Evolutionary conservation across 345 rosid species (phyloP), one percentile per base, ranked within the genome.

Genomic region (Anacardium occidentale): DNA sequence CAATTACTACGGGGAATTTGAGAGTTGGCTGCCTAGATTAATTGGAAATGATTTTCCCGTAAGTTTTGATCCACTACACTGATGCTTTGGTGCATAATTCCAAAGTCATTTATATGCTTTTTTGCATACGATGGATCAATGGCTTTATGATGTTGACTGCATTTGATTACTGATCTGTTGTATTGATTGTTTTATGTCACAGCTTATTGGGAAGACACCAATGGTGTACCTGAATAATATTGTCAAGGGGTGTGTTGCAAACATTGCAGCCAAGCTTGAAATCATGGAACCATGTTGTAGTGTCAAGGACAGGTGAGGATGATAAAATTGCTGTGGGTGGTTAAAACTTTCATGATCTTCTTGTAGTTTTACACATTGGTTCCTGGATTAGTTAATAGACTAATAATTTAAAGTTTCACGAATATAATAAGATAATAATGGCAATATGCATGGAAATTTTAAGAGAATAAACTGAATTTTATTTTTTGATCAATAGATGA

Each of bases 191-290:
- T 75, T 10, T 63, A 47, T 70, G 74, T 65, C 44, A 44, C 87
- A 92, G 97, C 89, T 92, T 40, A 92, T 89, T 74, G 97, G 98
- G 57, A 94, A 87, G 67, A 92, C 97, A 29, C 98, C 97, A 10
- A 89, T 94, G 97, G 95, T 94, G 34, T 94, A 90, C 78, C 87
- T 94, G 81, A 92, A 94, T 79, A 90, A 85, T 24, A 80, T 92
- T 34, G 85, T 90, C 20, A 93, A 90, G 42, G 97, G 95, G 24
- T 90, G 89, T 62, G 92, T 80, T 0, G 95, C 97, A 2, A 88
- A 77, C 7, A 76, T 94, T 68, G 97, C 97, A 50, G 97, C 94
- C 69, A 94, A 94, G 81, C 97, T 94, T 45, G 98, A 94, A 81
- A 87, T 78, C 73, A 84, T 94, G 93, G 95, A 90, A 76, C 98